Evolutionary conservation across 768 basidiomycete genomes (phyloP).

Genomic region (Amanita molliuscula): DNA sequence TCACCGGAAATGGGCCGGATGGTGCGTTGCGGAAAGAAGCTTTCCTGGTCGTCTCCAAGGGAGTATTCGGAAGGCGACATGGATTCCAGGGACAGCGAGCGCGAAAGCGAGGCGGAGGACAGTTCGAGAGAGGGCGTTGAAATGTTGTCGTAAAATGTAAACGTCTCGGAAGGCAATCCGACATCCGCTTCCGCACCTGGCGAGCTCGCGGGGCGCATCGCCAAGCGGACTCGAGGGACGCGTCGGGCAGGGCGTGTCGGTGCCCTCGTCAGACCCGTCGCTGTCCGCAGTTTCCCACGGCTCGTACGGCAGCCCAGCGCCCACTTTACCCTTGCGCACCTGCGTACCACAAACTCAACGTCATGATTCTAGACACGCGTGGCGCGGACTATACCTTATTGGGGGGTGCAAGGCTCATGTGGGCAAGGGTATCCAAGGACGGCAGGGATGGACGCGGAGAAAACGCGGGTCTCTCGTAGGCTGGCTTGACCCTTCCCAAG

Average conservation of each 20-base stretch:
- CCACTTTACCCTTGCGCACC: constrained; percentile 42
- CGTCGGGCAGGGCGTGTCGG: background rate
- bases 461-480: constrained; percentile 39
- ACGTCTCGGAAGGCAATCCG: background rate
- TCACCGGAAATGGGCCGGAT: background rate
- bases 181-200: background rate
- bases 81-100: constrained; percentile 29
- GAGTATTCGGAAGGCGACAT: constrained; percentile 22
- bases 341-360: constrained; percentile 12
- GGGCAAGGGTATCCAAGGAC: constrained; percentile 36
- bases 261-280: background rate
- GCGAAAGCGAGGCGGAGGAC: constrained; percentile 28
- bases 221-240: background rate
- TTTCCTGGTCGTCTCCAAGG: constrained; percentile 9
- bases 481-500: constrained; percentile 20
- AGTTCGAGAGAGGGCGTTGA: constrained; percentile 22
- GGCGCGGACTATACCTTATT: constrained; percentile 27
- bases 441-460: constrained; percentile 39
- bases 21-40: constrained; percentile 3
- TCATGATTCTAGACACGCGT: background rate
- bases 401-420: constrained; percentile 35
- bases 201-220: background rate
- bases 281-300: constrained; percentile 37
- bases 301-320: constrained; percentile 41
- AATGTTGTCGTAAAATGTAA: constrained; percentile 20